Conservation (phyloP, 2,329 filamentous ascomycete genomes). For the Monilinia vaccinii-corymbosi region DNA sequence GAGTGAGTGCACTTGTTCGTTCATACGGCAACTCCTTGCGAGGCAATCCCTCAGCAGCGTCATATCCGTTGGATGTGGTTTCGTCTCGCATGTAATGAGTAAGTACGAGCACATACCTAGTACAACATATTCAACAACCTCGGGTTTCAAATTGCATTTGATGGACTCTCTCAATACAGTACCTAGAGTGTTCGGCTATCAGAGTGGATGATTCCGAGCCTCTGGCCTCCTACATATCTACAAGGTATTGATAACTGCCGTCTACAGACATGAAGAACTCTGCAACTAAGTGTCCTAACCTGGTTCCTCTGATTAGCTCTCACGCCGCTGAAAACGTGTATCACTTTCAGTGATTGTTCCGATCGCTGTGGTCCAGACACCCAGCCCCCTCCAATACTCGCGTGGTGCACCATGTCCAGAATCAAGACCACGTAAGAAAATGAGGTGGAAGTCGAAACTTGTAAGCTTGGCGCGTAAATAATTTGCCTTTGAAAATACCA, state of each 20-base stretch:
- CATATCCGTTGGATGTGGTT: background rate
- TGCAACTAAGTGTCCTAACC: background rate
- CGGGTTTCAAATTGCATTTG: background rate
- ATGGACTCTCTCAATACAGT: background rate
- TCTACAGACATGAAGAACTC: background rate
- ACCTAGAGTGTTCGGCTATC: background rate
- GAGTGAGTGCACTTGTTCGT: constrained; percentile 9
- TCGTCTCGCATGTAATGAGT: background rate
- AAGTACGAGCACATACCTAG: too few relatives aligned
- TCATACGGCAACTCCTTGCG: background rate
- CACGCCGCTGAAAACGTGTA: background rate
- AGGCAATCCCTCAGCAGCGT: background rate
- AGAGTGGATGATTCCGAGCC: background rate
- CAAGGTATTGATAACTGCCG: background rate
- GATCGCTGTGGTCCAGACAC: constrained; percentile 9
- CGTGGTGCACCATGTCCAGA: background rate
- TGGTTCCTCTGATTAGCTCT: background rate
- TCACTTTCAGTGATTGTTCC: background rate
- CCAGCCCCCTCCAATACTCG: background rate
- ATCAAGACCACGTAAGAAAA: background rate
- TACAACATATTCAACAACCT: background rate
- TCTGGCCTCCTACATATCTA: background rate
- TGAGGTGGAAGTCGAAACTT: background rate
- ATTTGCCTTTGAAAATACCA: background rate
- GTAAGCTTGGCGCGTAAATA: background rate